Percentiles rank a stretch among this genome's conserved stretches.
These are phyloP conservation scores for Penicillium corylophilum DNA, from an alignment of 2,329 filamentous ascomycete species.

Conservation along the genomic window DNA sequence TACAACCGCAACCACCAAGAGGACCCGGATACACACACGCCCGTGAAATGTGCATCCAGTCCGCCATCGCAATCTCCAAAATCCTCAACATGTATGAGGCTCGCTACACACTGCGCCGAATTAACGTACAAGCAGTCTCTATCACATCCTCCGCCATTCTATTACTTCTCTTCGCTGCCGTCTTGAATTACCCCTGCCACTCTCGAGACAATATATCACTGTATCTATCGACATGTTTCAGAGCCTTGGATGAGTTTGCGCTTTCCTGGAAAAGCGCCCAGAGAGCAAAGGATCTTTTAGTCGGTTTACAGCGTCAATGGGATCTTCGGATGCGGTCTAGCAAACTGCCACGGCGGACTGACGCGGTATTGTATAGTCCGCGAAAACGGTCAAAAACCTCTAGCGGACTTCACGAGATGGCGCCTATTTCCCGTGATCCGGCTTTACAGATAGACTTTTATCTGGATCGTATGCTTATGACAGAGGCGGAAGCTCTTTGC, in stretches of 20 bases:
- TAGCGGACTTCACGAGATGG: no score
- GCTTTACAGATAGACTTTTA: no score
- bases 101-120: conserved; percentile 13
- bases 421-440: no score
- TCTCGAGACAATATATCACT: conserved; percentile 5
- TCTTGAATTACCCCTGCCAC: conserved; percentile 4
- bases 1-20: conserved; percentile 32
- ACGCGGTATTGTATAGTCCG: no score
- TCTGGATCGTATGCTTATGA: no score
- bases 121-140: conserved; percentile 17
- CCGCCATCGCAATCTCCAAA: conserved; percentile 17
- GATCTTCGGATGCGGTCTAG: background rate
- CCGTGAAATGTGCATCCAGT: conserved; percentile 18
- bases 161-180: conserved; percentile 16
- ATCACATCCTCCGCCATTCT: conserved; percentile 19
- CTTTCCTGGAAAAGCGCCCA: conserved; percentile 15
- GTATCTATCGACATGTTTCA: conserved; percentile 13
- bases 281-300: conserved; percentile 12
- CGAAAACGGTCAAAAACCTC: no score
- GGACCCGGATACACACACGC: conserved; percentile 13
- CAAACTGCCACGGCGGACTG: no score
- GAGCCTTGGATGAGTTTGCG: conserved; percentile 17
- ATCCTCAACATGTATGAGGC: conserved; percentile 13
- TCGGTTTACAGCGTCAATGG: conserved; percentile 13
- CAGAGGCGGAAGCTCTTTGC: no score